Percentiles rank a stretch among this genome's conserved stretches.
Evolutionary conservation across 768 basidiomycete species (phyloP).

Genomic region (Arthromyces matolae): DNA sequence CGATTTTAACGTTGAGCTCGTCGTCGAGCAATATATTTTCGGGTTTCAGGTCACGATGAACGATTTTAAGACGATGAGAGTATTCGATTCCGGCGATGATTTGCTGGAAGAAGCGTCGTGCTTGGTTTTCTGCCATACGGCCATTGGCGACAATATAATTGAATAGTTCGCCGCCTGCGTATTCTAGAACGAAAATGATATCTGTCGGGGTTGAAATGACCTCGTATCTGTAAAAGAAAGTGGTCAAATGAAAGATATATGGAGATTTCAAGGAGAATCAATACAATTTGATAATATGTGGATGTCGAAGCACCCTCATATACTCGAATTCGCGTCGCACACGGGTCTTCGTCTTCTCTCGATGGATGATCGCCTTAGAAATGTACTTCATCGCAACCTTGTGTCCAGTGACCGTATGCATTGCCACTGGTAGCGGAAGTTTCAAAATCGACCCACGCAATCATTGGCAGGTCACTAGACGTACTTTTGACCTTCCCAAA

Average conservation of each 20-base stretch:
- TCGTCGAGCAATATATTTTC: slow-evolving; percentile 91
- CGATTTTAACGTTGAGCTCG: slow-evolving; percentile 90
- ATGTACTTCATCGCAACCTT: slow-evolving; percentile 98
- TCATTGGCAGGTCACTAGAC: slow-evolving; percentile 26
- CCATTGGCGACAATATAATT: slow-evolving; percentile 97
- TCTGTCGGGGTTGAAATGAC: slow-evolving; percentile 92
- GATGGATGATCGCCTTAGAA: slow-evolving; percentile 88
- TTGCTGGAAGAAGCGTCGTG: slow-evolving; percentile 95
- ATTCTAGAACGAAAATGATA: slow-evolving; percentile 98
- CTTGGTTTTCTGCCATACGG: slow-evolving; percentile 82
- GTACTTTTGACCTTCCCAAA: slow-evolving; percentile 99
- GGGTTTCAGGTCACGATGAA: slow-evolving; percentile 96
- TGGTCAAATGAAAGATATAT: slow-evolving; percentile 11
- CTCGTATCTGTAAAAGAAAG: slow-evolving; percentile 57
- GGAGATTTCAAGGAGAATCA: slow-evolving; percentile 25
- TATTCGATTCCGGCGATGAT: slow-evolving; percentile 97
- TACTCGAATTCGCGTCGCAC: slow-evolving; percentile 97
- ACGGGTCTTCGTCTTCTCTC: slow-evolving; percentile 86
- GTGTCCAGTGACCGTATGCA: slow-evolving; percentile 91
- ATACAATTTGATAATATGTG: slow-evolving; percentile 97
- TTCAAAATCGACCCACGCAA: slow-evolving; percentile 1
- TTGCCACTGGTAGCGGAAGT: slow-evolving; percentile 62
- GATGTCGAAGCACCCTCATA: slow-evolving; percentile 88
- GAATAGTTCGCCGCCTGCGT: slow-evolving; percentile 94
- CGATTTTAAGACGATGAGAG: slow-evolving; percentile 94